These are phyloP conservation scores for Drechslerella coelobrocha DNA, from an alignment of 2,329 filamentous ascomycete genomes.

Conservation along the genomic window DNA sequence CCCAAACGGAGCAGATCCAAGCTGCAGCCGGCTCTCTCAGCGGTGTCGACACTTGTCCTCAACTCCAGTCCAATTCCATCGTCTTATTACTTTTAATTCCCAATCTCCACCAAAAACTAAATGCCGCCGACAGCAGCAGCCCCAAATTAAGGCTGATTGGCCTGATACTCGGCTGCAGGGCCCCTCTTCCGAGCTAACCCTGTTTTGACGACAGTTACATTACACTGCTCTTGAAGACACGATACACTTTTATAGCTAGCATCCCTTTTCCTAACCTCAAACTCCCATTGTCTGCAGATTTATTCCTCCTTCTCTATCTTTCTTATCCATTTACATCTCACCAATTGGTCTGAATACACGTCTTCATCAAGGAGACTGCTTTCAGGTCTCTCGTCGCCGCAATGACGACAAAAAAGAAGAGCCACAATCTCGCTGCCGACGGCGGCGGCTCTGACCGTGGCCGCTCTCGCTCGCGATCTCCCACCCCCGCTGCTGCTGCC, in stretches of 20 bases:
- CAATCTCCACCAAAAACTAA: too few species aligned
- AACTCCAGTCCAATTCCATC: too few species aligned
- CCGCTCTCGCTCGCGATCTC: constrained; percentile 44
- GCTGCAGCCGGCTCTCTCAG: too few species aligned
- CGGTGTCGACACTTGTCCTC: too few species aligned
- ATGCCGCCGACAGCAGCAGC: too few species aligned
- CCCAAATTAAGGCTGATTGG: constrained; percentile 42
- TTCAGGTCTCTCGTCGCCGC: constrained; percentile 18
- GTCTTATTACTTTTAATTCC: too few species aligned
- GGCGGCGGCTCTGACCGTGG: constrained; percentile 63
- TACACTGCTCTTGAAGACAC: constrained; percentile 43
- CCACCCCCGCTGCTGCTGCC: constrained; percentile 17
- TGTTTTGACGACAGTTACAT: too few species aligned
- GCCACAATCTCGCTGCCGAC: constrained; percentile 55
- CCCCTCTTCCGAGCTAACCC: constrained; percentile 9
- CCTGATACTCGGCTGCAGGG: constrained; percentile 1
- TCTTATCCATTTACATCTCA: too few species aligned
- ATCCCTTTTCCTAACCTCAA: neutral
- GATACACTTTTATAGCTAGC: constrained; percentile 39
- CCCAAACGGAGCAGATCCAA: too few species aligned
- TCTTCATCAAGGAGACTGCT: too few species aligned
- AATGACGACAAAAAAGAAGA: constrained; percentile 55
- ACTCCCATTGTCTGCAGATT: too few species aligned
- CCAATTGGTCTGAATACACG: too few species aligned
- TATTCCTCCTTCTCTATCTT: constrained; percentile 1